Percentiles rank a stretch among this genome's conserved stretches.
Evolutionary conservation across 305 asterid species (phyloP).

Genomic region (Ajuga reptans): DNA sequence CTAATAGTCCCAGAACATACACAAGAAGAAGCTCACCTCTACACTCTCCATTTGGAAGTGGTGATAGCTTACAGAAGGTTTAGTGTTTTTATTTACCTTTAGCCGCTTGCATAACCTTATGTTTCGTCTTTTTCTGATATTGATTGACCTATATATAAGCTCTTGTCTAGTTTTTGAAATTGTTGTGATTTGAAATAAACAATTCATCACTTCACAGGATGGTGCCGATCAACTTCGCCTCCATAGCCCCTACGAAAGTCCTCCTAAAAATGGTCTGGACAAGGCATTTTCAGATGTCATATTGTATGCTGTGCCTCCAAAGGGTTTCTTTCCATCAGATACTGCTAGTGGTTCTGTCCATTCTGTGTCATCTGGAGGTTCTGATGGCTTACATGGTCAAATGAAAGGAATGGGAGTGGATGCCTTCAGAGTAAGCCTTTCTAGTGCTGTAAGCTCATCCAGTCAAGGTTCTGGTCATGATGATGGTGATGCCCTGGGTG

Average conservation of each 20-base stretch:
- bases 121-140: constrained; percentile 17
- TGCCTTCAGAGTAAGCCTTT: constrained; percentile 74
- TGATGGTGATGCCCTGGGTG: constrained; percentile 71
- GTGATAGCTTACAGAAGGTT: constrained; percentile 57
- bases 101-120: constrained; percentile 1
- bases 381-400: constrained; percentile 50
- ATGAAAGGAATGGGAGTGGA: constrained; percentile 56
- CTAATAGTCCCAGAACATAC: constrained; percentile 66
- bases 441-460: constrained; percentile 83
- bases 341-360: constrained; percentile 56
- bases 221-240: constrained; percentile 54
- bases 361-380: constrained; percentile 61
- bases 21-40: constrained; percentile 66
- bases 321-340: constrained; percentile 63
- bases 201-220: constrained; percentile 35
- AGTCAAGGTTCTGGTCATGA: constrained; percentile 85
- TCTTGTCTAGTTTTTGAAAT: background rate
- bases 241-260: constrained; percentile 67
- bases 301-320: constrained; percentile 54
- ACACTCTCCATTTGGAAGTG: constrained; percentile 60
- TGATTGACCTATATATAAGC: constrained; percentile 2
- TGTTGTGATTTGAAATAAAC: constrained; percentile 12
- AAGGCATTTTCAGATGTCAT: constrained; percentile 63
- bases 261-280: constrained; percentile 58
- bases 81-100: constrained; percentile 19